Percentiles rank a stretch among this genome's conserved stretches.
phyloP scores from a whole-genome alignment of 306 rosid genomes.

The Quillaja saponaria region DNA sequence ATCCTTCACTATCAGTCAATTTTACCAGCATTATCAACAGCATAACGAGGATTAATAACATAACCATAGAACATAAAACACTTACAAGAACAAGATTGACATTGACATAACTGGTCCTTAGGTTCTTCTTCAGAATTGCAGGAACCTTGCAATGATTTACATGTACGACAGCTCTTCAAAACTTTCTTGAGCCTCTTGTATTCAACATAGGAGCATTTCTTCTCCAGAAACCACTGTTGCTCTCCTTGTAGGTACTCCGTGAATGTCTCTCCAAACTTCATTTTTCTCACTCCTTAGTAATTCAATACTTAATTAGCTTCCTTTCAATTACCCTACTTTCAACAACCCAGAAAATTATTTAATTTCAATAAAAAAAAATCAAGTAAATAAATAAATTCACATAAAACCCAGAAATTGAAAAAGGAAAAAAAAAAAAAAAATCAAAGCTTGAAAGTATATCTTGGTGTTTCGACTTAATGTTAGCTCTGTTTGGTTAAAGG shows the following conservation, averaged over 20 bases:
- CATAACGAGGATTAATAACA: background rate
- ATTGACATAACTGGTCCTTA: slow-evolving; percentile 43
- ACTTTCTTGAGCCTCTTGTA: slow-evolving; percentile 78
- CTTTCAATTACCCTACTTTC: slow-evolving; percentile 40
- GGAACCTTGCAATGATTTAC: slow-evolving; percentile 34
- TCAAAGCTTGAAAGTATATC: background rate
- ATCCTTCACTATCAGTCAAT: too few species aligned
- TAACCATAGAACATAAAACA: background rate
- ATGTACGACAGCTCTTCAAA: slow-evolving; percentile 61
- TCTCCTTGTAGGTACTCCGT: slow-evolving; percentile 68
- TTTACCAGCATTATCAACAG: background rate
- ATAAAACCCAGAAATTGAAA: too few species aligned
- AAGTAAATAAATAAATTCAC: background rate
- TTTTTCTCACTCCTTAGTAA: slow-evolving; percentile 10
- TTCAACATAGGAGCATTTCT: slow-evolving; percentile 67
- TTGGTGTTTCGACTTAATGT: too few species aligned
- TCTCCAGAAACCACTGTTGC: slow-evolving; percentile 47
- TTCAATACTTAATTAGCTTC: background rate
- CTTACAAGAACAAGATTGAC: slow-evolving; percentile 72
- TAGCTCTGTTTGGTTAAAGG: too few species aligned
- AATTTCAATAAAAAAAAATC: background rate
- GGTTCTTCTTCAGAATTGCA: slow-evolving; percentile 24
- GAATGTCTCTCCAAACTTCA: slow-evolving; percentile 79
- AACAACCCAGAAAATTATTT: background rate
- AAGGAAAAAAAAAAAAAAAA: too few species aligned